These are phyloP conservation scores for Blastocystis sp. DNA, from an alignment of 352 stramenopile genomes.

Conservation along the genomic window DNA sequence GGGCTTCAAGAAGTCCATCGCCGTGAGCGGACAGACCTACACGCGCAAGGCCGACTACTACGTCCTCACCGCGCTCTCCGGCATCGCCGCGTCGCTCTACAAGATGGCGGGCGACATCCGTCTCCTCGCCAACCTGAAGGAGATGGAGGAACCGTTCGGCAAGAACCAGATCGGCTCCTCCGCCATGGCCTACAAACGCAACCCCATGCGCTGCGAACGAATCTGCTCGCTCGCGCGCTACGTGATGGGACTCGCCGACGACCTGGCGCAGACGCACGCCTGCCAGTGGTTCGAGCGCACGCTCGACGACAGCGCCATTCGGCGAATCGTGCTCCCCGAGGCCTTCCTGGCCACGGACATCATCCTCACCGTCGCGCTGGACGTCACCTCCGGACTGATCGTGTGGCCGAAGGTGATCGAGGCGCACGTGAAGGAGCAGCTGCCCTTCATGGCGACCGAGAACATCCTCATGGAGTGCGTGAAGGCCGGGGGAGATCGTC, in stretches of 20 bases:
- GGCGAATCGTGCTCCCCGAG: slow-evolving; percentile 91
- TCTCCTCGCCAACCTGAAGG: slow-evolving; percentile 96
- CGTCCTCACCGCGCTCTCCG: slow-evolving; percentile 81
- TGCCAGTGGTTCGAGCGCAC: slow-evolving; percentile 98
- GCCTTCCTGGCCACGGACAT: slow-evolving; percentile 93
- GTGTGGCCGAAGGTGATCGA: slow-evolving; percentile 88
- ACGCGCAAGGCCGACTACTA: slow-evolving; percentile 96
- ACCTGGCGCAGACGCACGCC: slow-evolving; percentile 88
- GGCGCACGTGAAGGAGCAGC: slow-evolving; percentile 89
- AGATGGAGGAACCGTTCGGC: slow-evolving; percentile 88
- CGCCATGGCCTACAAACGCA: slow-evolving; percentile 99
- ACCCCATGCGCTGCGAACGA: slow-evolving; percentile 95
- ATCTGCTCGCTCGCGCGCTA: slow-evolving; percentile 93
- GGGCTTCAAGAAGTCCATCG: slow-evolving; percentile 91
- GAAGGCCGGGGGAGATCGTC: slow-evolving; percentile 91
- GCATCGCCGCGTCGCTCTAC: slow-evolving; percentile 92
- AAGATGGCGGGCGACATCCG: slow-evolving; percentile 99
- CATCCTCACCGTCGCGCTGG: slow-evolving; percentile 90
- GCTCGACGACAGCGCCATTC: slow-evolving; percentile 94
- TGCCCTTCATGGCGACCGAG: slow-evolving; percentile 99
- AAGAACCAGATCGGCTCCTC: slow-evolving; percentile 91
- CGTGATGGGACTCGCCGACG: slow-evolving; percentile 92
- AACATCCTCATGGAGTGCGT: slow-evolving; percentile 98
- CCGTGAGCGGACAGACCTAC: slow-evolving; percentile 96
- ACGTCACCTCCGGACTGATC: slow-evolving; percentile 92